phyloP scores from a whole-genome alignment of 2,329 filamentous ascomycete genomes.

The Zasmidium cellare region DNA sequence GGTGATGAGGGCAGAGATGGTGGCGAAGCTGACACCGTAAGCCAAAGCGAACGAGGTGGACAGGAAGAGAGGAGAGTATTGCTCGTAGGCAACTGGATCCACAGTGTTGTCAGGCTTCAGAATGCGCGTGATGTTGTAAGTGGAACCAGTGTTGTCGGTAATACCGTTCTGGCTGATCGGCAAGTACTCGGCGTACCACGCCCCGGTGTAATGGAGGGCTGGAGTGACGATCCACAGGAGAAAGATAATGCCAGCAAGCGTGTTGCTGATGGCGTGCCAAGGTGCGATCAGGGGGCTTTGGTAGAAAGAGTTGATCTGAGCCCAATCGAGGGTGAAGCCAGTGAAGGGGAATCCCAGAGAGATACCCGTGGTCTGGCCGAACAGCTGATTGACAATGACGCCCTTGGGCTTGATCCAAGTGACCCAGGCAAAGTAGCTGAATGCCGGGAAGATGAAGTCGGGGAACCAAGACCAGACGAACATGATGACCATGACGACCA shows the following conservation, averaged over 20 bases:
- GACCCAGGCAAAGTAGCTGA: constrained; percentile 85
- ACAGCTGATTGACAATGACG: constrained; percentile 59
- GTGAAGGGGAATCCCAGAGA: constrained; percentile 46
- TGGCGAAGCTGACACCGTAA: constrained; percentile 83
- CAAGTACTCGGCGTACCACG: constrained; percentile 80
- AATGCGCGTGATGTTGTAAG: constrained; percentile 80
- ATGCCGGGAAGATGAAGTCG: constrained; percentile 72
- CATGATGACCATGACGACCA: constrained; percentile 67
- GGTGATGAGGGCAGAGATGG: constrained; percentile 73
- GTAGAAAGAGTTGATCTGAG: constrained; percentile 76
- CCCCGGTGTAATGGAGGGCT: constrained; percentile 62
- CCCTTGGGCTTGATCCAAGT: constrained; percentile 85
- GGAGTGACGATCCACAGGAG: constrained; percentile 25
- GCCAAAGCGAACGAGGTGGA: constrained; percentile 86
- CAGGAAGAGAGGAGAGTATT: constrained; percentile 79
- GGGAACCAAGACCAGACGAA: constrained; percentile 84
- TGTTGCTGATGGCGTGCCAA: constrained; percentile 37
- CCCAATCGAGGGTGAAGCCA: constrained; percentile 87
- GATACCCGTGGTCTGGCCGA: constrained; percentile 28
- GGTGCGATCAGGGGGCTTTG: constrained; percentile 60
- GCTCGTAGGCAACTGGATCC: constrained; percentile 70
- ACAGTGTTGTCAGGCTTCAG: constrained; percentile 77
- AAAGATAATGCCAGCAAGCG: constrained; percentile 22
- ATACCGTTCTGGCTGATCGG: constrained; percentile 81
- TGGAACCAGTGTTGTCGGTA: constrained; percentile 82